These are phyloP conservation scores for Oryza australiensis DNA, from an alignment of 176 grass and related monocot species.

Conservation along the genomic window DNA sequence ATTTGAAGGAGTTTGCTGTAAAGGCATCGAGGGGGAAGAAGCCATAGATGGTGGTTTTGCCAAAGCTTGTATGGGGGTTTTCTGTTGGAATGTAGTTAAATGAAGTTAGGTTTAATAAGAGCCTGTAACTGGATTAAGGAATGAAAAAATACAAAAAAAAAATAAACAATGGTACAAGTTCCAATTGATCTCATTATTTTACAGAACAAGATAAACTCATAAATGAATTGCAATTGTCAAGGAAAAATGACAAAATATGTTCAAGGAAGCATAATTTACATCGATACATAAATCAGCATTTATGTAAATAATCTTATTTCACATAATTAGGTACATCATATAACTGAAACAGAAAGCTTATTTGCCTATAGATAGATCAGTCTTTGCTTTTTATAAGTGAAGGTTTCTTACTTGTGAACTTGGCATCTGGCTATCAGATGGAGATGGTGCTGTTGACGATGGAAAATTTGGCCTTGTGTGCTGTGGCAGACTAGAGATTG, in stretches of 20 bases:
- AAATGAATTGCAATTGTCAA: not conserved
- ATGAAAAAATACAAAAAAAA: not conserved
- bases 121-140: not conserved
- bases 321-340: conserved; percentile 7
- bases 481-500: conserved; percentile 42
- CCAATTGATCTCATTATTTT: not conserved
- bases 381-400: conserved; percentile 16
- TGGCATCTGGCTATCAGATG: conserved; percentile 67
- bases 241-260: not conserved
- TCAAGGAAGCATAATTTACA: conserved; percentile 11
- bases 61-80: conserved; percentile 56
- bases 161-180: not conserved
- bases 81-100: conserved; percentile 55
- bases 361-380: conserved; percentile 14
- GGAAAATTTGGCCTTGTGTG: conserved; percentile 58
- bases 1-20: conserved; percentile 57
- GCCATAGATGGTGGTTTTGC: conserved; percentile 57
- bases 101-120: conserved; percentile 16
- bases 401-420: conserved; percentile 61
- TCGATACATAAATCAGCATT: not conserved
- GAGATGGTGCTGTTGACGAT: conserved; percentile 51
- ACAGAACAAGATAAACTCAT: not conserved
- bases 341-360: conserved; percentile 22
- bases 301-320: conserved; percentile 11
- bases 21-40: conserved; percentile 46